These are phyloP conservation scores for Cladosporium sp. DNA, from an alignment of 2,329 filamentous ascomycete genomes.

Conservation along the genomic window DNA sequence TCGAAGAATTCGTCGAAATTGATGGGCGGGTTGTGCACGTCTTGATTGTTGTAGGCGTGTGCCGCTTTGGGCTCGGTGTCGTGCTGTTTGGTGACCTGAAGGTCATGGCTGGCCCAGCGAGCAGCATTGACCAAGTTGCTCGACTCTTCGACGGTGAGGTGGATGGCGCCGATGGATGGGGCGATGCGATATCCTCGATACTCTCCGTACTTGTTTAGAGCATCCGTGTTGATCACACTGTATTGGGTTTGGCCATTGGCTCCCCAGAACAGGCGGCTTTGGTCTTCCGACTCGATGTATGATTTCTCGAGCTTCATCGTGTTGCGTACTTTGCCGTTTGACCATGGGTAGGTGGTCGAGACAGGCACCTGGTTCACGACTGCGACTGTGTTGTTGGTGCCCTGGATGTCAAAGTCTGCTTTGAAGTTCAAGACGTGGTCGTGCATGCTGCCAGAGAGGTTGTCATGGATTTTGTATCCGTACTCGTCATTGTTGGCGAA, in stretches of 20 bases:
- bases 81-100: slow-evolving; percentile 54
- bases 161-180: slow-evolving; percentile 38
- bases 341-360: slow-evolving; percentile 32
- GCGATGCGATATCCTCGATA: slow-evolving; percentile 47
- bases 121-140: slow-evolving; percentile 48
- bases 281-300: slow-evolving; percentile 33
- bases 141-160: slow-evolving; percentile 53
- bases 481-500: slow-evolving; percentile 46
- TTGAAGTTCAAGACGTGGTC: slow-evolving; percentile 47
- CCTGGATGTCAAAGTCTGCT: slow-evolving; percentile 42
- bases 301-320: slow-evolving; percentile 35
- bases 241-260: slow-evolving; percentile 51
- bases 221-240: slow-evolving; percentile 39
- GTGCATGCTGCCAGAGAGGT: slow-evolving; percentile 38
- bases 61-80: slow-evolving; percentile 54
- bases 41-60: slow-evolving; percentile 49
- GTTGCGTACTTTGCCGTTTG: slow-evolving; percentile 31
- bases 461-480: slow-evolving; percentile 42
- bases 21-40: slow-evolving; percentile 50
- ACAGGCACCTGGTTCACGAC: slow-evolving; percentile 34
- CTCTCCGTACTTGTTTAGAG: slow-evolving; percentile 45
- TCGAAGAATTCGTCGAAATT: slow-evolving; percentile 55
- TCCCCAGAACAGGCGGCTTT: slow-evolving; percentile 42
- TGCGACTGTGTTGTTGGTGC: slow-evolving; percentile 39
- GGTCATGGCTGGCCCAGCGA: slow-evolving; percentile 52